Base-by-base conservation (phyloP, 805 yeast species). In the Candida nonsorbophila region DNA sequence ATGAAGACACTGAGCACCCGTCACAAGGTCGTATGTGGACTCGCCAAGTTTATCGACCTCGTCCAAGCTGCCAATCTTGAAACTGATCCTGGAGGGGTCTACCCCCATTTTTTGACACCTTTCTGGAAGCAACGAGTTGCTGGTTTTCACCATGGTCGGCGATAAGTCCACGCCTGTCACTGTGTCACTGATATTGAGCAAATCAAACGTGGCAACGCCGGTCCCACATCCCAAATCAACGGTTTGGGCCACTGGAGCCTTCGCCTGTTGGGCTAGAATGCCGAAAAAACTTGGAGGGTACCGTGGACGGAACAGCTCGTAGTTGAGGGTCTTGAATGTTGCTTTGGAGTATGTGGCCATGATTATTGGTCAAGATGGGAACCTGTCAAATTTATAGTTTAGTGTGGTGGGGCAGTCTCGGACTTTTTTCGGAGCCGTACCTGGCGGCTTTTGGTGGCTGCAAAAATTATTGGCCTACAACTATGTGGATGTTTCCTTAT, bases 191-290 rank as follows among this genome's bases (percentile, higher is more conserved):
- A 62, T 30, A 22, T 55, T 49, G 15, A 68, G 49, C 27, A 73
- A 42, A 3, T 74, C 74, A 28, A 60, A 52, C 2, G 71, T 58
- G 0, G 73, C 74, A 15, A 65, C 67, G 0, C 78, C 79, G 1
- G 77, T 69, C 1, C 78, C 79, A 39, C 76, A 69, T 0, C 79
- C 79, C 24, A 71, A 42, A 44, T 54, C 58, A 45, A 55, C 49
- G 6, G 77, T 41, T 5, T 37, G 38, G 9, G 41, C 25, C 14
- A 33, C 34, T 1, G 30, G 18, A 6, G 22, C 37, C 15, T 42
- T 39, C 2, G 52, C 48, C 34, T 57, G 62, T 1, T 45, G 41
- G 18, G 32, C 32, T 13, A 64, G 40, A 9, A 53, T 36, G 24
- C 44, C 40, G 34, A 62, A 64, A 41, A 64, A 64, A 4, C 58